Base-by-base conservation (phyloP, 225 moss, liverwort and hornwort genomes). In the Polytrichum formosum region DNA sequence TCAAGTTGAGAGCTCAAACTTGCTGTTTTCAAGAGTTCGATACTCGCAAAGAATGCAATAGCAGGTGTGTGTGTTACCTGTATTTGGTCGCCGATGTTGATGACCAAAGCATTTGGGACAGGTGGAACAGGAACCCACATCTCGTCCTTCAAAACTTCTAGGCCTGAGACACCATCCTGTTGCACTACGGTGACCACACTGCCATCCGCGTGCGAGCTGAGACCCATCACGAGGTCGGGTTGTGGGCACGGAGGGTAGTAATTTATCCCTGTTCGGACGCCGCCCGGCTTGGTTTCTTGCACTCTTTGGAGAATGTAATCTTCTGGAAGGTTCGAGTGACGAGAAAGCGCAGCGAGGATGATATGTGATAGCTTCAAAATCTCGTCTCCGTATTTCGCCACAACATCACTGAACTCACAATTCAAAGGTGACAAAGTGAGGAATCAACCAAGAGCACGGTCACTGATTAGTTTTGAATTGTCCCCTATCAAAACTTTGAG, bases 201-300 rank as follows among this genome's bases (percentile, higher is more conserved):
- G 0, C 69, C 76, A 71, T 83, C 79, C n/a, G 83, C 74, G 35
- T 83, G 83, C 60, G 76, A 77, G 67, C 70, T 59, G 67, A 81
- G 74, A 9, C 81, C 77, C 81, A 81, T 77, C 63, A 81, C 81
- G 35, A 77, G 71, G 28, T 81, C 81, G 21, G 81, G 77, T 56
- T 81, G 81, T 28, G 81, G 81, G 22, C 81, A 81, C 8, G 81
- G 74, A 21, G 81, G 81, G 63, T 81, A 81, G 56, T 74, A 81
- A 73, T 81, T 81, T 74, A 81, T 73, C 37, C 76, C 77, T 17
- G 81, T 77, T 54, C 81, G 81, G 28, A 81, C 58, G 18, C 81
- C 81, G 18, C 73, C 70, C 18, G 66, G 56, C 7, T 58, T 64
- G 28, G 56, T 18, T 46, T 73, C 81, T 18, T 69, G 75, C 17